Evolutionary conservation across 2,329 filamentous ascomycete species (phyloP), one percentile per base, ranked within the genome.

Genomic region (Fusarium concolor): DNA sequence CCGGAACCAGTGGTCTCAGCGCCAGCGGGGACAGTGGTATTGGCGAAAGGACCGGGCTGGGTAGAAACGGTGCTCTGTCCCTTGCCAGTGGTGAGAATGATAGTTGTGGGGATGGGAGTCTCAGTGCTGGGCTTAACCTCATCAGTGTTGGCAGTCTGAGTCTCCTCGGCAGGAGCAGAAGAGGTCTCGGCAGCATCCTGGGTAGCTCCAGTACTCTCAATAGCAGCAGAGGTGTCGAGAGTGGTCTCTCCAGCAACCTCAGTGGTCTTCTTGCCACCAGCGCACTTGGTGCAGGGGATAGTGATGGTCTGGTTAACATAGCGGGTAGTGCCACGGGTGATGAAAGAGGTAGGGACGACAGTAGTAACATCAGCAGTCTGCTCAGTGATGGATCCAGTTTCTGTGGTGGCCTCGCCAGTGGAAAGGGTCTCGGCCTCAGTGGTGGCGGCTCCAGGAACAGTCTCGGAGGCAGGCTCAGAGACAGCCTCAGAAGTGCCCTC

Each of bases 61-160:
- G 65, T 56, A 45, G 56, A 53, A 29, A 56, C 44, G 35, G 68
- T 58, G 47, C 55, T 62, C 37, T 61, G 44, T 20, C 61, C 55
- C 42, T 47, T 58, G 10, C 68, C 68, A 18, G 68, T 71, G 24
- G 65, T 67, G 41, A 70, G 67, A 43, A 67, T 70, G 43, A 65
- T 60, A 12, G 44, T 52, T 14, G 66, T 69, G 18, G 63, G 51
- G 12, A 69, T 41, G 20, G 65, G 47, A 14, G 39, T 45, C 53
- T 53, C 62, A 12, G 62, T 63, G 53, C 31, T 67, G 33, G 56
- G 47, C 24, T 57, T 65, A 17, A 20, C 50, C 46, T 67, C 63
- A n/a, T 38, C 58, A 15, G 63, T 63, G 5, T 44, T 45, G n/a
- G 58, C 51, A 28, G 64, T 64, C 29, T 66, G 51, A 28, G 64